Evolutionary conservation across 2,329 filamentous ascomycete genomes (phyloP), one percentile per base, ranked within the genome.

Genomic region (Trichoderma arundinaceum): DNA sequence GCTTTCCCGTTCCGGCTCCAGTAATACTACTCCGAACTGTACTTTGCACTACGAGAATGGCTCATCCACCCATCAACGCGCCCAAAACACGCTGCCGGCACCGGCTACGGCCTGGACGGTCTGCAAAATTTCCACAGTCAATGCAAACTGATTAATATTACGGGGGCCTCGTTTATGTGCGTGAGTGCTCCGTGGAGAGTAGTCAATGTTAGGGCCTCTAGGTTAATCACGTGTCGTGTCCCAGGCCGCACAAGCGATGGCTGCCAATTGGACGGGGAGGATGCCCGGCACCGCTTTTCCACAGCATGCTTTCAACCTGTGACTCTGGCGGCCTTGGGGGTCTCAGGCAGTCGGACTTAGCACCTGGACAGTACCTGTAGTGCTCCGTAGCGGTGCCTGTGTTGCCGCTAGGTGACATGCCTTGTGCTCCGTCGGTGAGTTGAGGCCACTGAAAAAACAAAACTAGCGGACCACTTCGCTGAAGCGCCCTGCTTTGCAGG

Each of bases 401-500:
- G 6, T 10, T 43, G 48, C 59, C 59, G 48, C 59, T 44, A 59
- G 38, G 48, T 35, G 48, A 62, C 48, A 22, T 44, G 19, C 58
- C 46, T 19, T 39, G 58, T 33, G 59, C 59, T 62, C 48, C 59
- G 46, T 62, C 59, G 59, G 59, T 53, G 46, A 61, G 33, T 28
- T 10, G 33, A 35, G 51, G 22, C 58, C 22, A 43, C 35, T 51
- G 33, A 22, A 60, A 12, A 28, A 28, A 28, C 22, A 28, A 28
- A 35, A 15, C 22, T 32, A 61, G 46, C 58, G 46, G 52, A 52
- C 58, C 58, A 61, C 33, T 17, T 53, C 38, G 17, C 48, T 53
- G 38, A 53, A 57, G 54, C 39, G 54, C 54, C 51, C 51, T 53
- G 39, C 53, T 22, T 57, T 32, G 22, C 17, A 28, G 32, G 46